phyloP scores from a whole-genome alignment of 495 filamentous ascomycete genomes.

The Tuber indicum region DNA sequence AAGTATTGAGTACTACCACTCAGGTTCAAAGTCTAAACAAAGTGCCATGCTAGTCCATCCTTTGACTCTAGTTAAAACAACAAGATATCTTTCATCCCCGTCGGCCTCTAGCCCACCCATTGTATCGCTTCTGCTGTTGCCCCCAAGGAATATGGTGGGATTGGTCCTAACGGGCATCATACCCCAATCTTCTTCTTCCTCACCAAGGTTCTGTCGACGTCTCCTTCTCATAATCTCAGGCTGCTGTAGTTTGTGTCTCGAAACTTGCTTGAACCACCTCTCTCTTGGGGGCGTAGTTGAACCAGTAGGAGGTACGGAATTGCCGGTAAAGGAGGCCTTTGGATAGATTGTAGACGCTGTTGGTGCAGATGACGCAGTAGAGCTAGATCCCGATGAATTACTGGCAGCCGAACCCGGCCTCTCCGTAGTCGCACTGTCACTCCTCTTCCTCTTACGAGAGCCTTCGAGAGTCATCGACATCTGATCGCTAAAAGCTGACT shows the following conservation, averaged over 20 bases:
- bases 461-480: neutral
- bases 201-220: constrained; percentile 31
- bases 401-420: constrained; percentile 27
- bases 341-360: constrained; percentile 26
- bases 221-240: constrained; percentile 39
- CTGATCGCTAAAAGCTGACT: constrained; percentile 8
- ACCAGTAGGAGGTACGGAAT: constrained; percentile 1
- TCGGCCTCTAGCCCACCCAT: constrained; percentile 24
- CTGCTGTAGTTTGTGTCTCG: constrained; percentile 37
- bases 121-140: constrained; percentile 9
- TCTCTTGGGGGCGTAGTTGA: constrained; percentile 16
- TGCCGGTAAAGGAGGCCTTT: neutral
- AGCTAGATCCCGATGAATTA: constrained; percentile 23
- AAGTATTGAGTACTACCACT: constrained; percentile 19
- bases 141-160: constrained; percentile 32
- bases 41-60: constrained; percentile 36
- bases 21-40: constrained; percentile 33
- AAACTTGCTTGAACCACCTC: constrained; percentile 35
- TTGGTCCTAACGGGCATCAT: constrained; percentile 36
- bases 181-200: constrained; percentile 37
- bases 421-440: constrained; percentile 21
- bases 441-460: constrained; percentile 23
- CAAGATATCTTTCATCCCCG: constrained; percentile 29
- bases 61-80: constrained; percentile 33
- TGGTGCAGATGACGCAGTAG: constrained; percentile 17